These are phyloP conservation scores for Chlamydomonas sp. DNA, from an alignment of 139 green algal species.

Conservation along the genomic window DNA sequence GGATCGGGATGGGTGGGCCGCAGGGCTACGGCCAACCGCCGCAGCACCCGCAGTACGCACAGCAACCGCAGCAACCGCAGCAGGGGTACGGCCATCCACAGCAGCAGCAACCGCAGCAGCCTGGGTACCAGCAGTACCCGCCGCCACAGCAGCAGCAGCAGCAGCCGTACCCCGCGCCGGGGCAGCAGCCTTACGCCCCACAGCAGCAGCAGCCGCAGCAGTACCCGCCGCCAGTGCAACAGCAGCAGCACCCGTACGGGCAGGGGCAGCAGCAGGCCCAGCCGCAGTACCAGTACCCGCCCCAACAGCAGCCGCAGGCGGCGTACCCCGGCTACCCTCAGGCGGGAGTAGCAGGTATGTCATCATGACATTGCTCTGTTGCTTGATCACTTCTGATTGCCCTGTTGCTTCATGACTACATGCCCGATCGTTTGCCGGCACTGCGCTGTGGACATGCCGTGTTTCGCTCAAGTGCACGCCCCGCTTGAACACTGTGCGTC, in stretches of 20 bases:
- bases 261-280: slow-evolving; percentile 6
- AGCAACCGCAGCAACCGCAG: not conserved
- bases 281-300: not conserved
- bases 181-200: not conserved
- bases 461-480: too few species aligned
- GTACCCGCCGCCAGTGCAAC: not conserved
- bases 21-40: not conserved
- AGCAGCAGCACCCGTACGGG: not conserved
- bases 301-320: slow-evolving; percentile 3
- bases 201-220: not conserved
- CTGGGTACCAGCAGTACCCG: not conserved
- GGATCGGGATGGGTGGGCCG: not conserved
- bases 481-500: too few species aligned
- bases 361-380: too few species aligned
- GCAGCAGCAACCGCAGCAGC: not conserved
- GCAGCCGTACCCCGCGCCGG: too few species aligned
- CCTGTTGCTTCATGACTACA: too few species aligned
- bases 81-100: too few species aligned
- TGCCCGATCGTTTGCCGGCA: too few species aligned
- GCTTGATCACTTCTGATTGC: too few species aligned
- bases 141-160: not conserved
- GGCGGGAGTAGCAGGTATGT: too few species aligned
- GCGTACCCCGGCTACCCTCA: not conserved
- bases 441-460: too few species aligned
- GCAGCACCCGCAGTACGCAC: not conserved